Percentiles rank a stretch among this genome's conserved stretches.
Evolutionary conservation across 2,329 filamentous ascomycete genomes (phyloP).

Genomic region (Ophiocordyceps robertsii): DNA sequence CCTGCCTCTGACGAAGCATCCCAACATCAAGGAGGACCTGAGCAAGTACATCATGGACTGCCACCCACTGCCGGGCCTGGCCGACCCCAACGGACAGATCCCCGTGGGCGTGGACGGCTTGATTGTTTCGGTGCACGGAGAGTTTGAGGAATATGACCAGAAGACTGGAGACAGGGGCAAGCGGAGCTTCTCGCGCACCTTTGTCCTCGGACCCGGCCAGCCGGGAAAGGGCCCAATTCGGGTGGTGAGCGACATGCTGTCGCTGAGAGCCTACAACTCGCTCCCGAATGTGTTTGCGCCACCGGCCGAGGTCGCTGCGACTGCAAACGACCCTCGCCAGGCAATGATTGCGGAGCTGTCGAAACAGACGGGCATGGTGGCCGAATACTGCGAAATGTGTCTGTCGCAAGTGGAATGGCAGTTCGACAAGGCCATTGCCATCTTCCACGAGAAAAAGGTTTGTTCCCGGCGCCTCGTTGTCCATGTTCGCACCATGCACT

Average conservation of each 20-base stretch:
- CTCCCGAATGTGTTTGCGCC: constrained; percentile 29
- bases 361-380: constrained; percentile 66
- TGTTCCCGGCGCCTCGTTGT: constrained; percentile 8
- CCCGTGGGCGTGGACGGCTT: constrained; percentile 61
- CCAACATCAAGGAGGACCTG: constrained; percentile 51
- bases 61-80: constrained; percentile 56
- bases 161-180: constrained; percentile 42
- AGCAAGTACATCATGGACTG: constrained; percentile 76
- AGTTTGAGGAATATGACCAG: constrained; percentile 63
- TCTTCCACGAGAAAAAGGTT: constrained; percentile 68
- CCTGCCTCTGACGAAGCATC: constrained; percentile 63
- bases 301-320: constrained; percentile 10
- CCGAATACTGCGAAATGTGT: constrained; percentile 69
- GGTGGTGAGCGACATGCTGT: constrained; percentile 69
- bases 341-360: constrained; percentile 64
- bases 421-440: constrained; percentile 56
- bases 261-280: constrained; percentile 50
- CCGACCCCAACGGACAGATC: constrained; percentile 53
- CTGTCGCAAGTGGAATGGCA: constrained; percentile 71
- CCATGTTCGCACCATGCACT: neutral
- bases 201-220: constrained; percentile 63
- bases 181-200: constrained; percentile 71
- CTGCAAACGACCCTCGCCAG: constrained; percentile 36
- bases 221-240: constrained; percentile 51
- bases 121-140: constrained; percentile 66